These are phyloP conservation scores for Phalaenopsis equestris DNA, from an alignment of 106 monocot genomes.

Conservation along the genomic window DNA sequence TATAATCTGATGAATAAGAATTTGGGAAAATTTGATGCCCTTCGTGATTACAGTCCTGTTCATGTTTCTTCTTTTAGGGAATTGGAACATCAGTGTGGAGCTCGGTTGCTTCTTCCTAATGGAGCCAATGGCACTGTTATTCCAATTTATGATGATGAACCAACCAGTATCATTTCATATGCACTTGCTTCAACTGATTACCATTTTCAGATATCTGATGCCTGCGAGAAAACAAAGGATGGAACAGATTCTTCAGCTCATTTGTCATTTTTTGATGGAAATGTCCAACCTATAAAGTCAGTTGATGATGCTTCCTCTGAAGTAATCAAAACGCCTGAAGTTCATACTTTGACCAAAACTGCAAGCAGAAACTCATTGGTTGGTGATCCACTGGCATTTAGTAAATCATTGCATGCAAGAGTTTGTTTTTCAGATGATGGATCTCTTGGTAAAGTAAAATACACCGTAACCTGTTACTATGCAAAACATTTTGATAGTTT, in stretches of 20 bases:
- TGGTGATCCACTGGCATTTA: conserved; percentile 22
- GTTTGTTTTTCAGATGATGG: conserved; percentile 66
- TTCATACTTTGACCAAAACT: conserved; percentile 22
- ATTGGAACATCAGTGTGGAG: conserved; percentile 34
- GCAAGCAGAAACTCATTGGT: conserved; percentile 15
- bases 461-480: conserved; percentile 70
- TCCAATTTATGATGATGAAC: conserved; percentile 82
- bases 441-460: conserved; percentile 47
- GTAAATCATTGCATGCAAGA: conserved; percentile 41
- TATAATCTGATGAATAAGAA: conserved; percentile 52
- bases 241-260: conserved; percentile 25
- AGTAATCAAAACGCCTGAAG: conserved; percentile 25
- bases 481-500: conserved; percentile 65
- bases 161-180: conserved; percentile 71
- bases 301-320: conserved; percentile 34
- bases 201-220: conserved; percentile 45
- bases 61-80: conserved; percentile 40
- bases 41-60: conserved; percentile 52
- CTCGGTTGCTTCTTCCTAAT: conserved; percentile 53
- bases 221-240: conserved; percentile 31
- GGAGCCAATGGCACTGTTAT: conserved; percentile 58
- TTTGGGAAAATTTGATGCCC: conserved; percentile 4
- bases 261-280: conserved; percentile 26
- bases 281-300: conserved; percentile 25
- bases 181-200: conserved; percentile 67